Base-by-base conservation (phyloP, 768 basidiomycete species). In the Lentinula lateritia region DNA sequence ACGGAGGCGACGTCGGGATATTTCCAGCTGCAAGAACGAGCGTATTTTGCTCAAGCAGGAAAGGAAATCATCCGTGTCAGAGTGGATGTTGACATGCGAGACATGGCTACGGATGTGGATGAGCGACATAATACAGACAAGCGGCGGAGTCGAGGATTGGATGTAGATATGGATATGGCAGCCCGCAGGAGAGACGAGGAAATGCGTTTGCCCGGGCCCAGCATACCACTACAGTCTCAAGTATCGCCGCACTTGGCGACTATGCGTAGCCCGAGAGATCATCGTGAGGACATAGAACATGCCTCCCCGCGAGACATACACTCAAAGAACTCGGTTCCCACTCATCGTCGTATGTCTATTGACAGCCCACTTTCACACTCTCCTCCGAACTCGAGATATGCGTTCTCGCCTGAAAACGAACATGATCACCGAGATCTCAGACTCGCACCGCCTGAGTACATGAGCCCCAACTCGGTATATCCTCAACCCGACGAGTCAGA, bases 31-130 rank as follows among this genome's bases (percentile, higher is more conserved):
- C 87, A 92, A 71, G 90, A 92, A 66, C 87, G 89, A 60, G 87
- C 86, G 7, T 92, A 90, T 72, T 92, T 92, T 65, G 88, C 89
- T 1, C 84, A 89, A 66, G 87, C 87, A 0, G 90, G 89, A 23
- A 86, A 83, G 63, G 89, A 90, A 71, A 89, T 91, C 65, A 83
- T 91, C 45, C 85, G 89, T 32, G 86, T 89, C 34, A 81, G 86
- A 28, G 81, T 90, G 43, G 89, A 90, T 69, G 78, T 89, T 59
- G 89, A 89, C 71, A 71, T 86, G 16, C 74, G 73, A 48, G 55
- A 38, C 32, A 34, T 52, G 16, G 41, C 55, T 34, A 41, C 23
- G 55, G 55, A 56, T 16, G 55, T 43, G n/a, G 55, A 56, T 10
- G 53, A 54, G 4, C 38, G 55, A 18, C 23, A 45, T 28, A 23